phyloP scores from a whole-genome alignment of 345 rosid genomes.

The Melaleuca alternifolia region DNA sequence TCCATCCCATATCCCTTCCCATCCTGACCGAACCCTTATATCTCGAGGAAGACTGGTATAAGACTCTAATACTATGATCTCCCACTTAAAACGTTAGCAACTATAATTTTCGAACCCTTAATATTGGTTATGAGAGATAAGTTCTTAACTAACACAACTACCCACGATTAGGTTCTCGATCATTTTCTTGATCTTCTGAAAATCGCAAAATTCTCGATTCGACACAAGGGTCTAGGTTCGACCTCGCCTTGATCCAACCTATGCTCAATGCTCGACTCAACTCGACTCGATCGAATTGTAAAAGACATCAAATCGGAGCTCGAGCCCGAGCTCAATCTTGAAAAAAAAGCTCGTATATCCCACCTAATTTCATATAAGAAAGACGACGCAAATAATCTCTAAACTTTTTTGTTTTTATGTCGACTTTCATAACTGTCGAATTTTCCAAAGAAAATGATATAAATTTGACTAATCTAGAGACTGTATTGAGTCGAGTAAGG shows the following conservation, averaged over 20 bases:
- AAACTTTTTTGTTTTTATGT: background rate
- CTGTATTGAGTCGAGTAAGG: background rate
- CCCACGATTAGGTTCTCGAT: too few relatives aligned
- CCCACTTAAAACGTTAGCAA: too few relatives aligned
- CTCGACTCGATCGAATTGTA: background rate
- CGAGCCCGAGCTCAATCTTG: too few relatives aligned
- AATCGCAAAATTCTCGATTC: background rate
- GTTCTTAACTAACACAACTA: too few relatives aligned
- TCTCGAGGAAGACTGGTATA: too few relatives aligned
- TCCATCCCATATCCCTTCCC: background rate
- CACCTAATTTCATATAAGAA: too few relatives aligned
- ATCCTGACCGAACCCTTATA: too few relatives aligned
- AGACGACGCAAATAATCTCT: too few relatives aligned
- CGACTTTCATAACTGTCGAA: background rate
- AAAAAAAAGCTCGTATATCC: background rate
- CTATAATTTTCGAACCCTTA: too few relatives aligned
- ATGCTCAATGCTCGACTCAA: background rate
- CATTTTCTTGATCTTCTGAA: too few relatives aligned
- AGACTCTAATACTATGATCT: too few relatives aligned
- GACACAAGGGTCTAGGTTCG: accelerated
- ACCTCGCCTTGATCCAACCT: accelerated
- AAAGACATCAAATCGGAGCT: background rate
- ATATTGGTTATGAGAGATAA: too few relatives aligned
- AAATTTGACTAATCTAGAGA: background rate
- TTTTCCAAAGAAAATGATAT: background rate